phyloP scores from a whole-genome alignment of 495 filamentous ascomycete species.

The Apiosordaria backusii region DNA sequence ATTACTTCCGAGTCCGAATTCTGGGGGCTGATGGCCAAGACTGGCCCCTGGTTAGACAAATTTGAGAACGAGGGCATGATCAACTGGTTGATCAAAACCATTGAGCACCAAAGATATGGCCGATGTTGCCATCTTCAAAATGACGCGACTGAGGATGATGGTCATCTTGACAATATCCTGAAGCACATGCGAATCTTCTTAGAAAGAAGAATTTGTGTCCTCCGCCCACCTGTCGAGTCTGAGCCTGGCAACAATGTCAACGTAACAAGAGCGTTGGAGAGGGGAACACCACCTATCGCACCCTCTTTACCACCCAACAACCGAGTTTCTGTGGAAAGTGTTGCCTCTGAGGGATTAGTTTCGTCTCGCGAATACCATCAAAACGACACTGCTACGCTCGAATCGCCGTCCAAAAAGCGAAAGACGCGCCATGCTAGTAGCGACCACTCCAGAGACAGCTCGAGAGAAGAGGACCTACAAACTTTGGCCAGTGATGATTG shows the following conservation, averaged over 20 bases:
- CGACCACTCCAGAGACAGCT: no score
- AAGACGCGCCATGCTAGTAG: neutral
- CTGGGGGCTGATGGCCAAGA: neutral
- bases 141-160: neutral
- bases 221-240: neutral
- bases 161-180: neutral
- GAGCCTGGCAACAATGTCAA: neutral
- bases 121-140: neutral
- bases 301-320: neutral
- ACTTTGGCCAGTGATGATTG: neutral
- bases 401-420: neutral
- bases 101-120: neutral
- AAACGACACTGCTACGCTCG: neutral
- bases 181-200: neutral
- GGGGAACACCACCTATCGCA: neutral
- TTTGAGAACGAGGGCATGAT: neutral
- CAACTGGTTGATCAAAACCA: neutral
- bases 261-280: neutral
- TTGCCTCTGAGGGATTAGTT: neutral
- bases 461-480: neutral
- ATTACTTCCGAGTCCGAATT: neutral
- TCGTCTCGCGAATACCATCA: neutral
- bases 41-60: neutral
- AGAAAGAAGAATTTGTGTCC: neutral
- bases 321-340: neutral